A percentile compares a stretch with the other conserved stretches of the same genome.
These are phyloP conservation scores for Cavenderia fasciculata DNA, from an alignment of 78 protist genomes.

Conservation along the genomic window DNA sequence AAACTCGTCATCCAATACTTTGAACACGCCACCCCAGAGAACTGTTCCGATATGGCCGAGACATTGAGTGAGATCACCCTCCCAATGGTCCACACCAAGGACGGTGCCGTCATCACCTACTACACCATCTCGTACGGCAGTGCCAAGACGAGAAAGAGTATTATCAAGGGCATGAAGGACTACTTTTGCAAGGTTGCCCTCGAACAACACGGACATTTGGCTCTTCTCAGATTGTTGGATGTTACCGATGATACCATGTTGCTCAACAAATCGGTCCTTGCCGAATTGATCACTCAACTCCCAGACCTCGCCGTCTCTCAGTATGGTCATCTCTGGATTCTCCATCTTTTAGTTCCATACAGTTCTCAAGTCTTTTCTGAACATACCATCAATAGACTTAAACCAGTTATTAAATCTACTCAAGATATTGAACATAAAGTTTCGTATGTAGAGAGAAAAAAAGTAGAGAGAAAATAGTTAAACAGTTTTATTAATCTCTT, in stretches of 20 bases:
- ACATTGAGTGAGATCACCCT: slow-evolving; percentile 37
- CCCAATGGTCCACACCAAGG: slow-evolving; percentile 79
- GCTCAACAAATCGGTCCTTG: slow-evolving; percentile 50
- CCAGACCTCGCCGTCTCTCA: slow-evolving; percentile 12
- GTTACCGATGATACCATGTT: slow-evolving; percentile 82
- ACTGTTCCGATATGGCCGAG: slow-evolving; percentile 53
- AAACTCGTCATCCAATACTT: slow-evolving; percentile 6
- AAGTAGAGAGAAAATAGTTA: not conserved
- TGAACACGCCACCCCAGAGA: slow-evolving; percentile 23
- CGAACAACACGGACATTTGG: slow-evolving; percentile 56
- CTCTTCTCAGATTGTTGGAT: slow-evolving; percentile 65
- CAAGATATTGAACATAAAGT: slow-evolving; percentile 27
- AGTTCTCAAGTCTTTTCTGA: slow-evolving; percentile 18
- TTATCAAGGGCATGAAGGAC: slow-evolving; percentile 71
- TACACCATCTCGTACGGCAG: slow-evolving; percentile 10
- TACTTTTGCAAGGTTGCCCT: slow-evolving; percentile 50
- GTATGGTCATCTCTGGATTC: slow-evolving; percentile 54
- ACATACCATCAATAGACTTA: not conserved
- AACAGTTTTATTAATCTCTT: not conserved
- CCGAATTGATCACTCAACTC: slow-evolving; percentile 34
- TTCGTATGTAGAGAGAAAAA: not conserved
- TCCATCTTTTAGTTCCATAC: slow-evolving; percentile 33
- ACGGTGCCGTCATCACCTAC: slow-evolving; percentile 69
- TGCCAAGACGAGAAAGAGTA: slow-evolving; percentile 79
- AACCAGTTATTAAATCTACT: not conserved